These are phyloP conservation scores for Akanthomyces uredinophilus DNA, from an alignment of 2,329 filamentous ascomycete genomes.

Conservation along the genomic window DNA sequence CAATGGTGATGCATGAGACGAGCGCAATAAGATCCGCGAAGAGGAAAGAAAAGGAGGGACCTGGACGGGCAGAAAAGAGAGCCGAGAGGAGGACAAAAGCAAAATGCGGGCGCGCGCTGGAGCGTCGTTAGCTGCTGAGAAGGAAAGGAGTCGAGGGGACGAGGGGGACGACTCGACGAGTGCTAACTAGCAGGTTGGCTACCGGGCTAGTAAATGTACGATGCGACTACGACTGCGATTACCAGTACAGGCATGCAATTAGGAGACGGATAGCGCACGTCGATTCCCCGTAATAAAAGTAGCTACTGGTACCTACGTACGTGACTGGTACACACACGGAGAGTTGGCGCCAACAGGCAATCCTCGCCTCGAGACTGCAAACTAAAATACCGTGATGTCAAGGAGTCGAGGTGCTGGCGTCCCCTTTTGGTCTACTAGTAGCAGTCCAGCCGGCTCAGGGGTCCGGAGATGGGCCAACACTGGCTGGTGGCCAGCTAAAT, in stretches of 20 bases:
- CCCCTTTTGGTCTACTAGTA: background rate
- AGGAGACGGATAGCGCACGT: too few relatives aligned
- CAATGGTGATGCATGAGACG: slow-evolving; percentile 1
- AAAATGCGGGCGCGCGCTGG: slow-evolving; percentile 7
- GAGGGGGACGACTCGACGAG: background rate
- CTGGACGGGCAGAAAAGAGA: background rate
- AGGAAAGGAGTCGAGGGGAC: too few relatives aligned
- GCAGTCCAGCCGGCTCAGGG: background rate
- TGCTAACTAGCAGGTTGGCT: too few relatives aligned
- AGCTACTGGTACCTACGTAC: too few relatives aligned
- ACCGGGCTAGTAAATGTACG: too few relatives aligned
- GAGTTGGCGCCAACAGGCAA: slow-evolving; percentile 1
- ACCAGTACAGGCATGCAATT: too few relatives aligned
- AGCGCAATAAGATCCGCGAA: background rate
- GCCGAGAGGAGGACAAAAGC: slow-evolving; percentile 3
- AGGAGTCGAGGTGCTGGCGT: background rate
- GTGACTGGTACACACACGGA: background rate
- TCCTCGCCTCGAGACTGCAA: background rate
- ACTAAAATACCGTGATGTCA: too few relatives aligned
- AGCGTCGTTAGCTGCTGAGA: too few relatives aligned
- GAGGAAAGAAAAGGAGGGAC: background rate
- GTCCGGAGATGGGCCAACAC: background rate
- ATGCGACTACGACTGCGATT: too few relatives aligned
- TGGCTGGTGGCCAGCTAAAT: background rate
- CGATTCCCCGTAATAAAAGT: too few relatives aligned